Evolutionary conservation across 306 rosid species (phyloP), one percentile per base, ranked within the genome.

Genomic region (Calophaca sinica): DNA sequence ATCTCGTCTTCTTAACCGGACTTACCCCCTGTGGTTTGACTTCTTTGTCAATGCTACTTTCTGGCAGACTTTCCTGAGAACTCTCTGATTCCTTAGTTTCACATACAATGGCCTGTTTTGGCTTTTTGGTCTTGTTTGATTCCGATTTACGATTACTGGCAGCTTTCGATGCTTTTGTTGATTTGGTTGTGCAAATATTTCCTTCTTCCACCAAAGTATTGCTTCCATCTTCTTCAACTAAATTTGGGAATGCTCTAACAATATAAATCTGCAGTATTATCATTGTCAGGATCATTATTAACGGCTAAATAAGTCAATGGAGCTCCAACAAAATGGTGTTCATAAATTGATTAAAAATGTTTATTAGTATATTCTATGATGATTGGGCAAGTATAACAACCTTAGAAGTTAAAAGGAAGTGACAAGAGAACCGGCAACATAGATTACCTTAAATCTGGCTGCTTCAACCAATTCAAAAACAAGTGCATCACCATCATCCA

Each of bases 401-500:
- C 68, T 45, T 11, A 33, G 20, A 62, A 68, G 38, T 20, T 13
- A 32, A 42, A 20, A 20, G 26, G 26, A 38, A 0, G 42, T 59
- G 11, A 9, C 38, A 80, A 62, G 13, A 69, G 45, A 64, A 58
- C 29, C 38, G 36, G 6, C 26, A 41, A 29, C 42, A 50, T 5
- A 26, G 46, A 69, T 32, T 81, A 91, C 96, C 90, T 88, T 91
- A 74, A 91, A 91, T 71, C 85, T 84, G 2, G 82, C 42, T 33
- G 88, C 66, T 66, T 88, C 90, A 76, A 73, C 31, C 84, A 89
- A 70, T 79, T 91, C 89, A 66, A 91, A 91, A 72, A 91, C 87
- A 68, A 87, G 86, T 13, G 97, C 97, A 78, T 91, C 97, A 12
- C 93, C 97, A 54, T 91, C 94, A 41, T 89, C 94, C 76, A 91